Evolutionary conservation across 2,329 filamentous ascomycete genomes (phyloP).

Genomic region (Penicillium sp.): DNA sequence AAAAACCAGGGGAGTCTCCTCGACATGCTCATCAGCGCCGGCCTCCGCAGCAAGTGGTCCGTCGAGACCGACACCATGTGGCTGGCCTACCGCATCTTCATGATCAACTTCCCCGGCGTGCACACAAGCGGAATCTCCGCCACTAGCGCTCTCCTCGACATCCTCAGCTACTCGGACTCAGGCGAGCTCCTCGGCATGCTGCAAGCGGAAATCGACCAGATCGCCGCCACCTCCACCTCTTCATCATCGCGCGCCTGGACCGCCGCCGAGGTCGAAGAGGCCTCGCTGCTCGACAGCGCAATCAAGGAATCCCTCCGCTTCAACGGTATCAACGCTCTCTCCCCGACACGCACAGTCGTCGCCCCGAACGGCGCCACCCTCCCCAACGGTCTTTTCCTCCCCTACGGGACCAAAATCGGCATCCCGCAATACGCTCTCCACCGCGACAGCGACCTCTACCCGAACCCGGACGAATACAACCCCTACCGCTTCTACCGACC

Average conservation of each 20-base stretch:
- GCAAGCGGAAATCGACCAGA: conserved; percentile 14
- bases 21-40: conserved; percentile 19
- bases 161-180: conserved; percentile 12
- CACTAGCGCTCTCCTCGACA: conserved; percentile 21
- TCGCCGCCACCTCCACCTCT: not conserved
- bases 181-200: conserved; percentile 10
- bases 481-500: conserved; percentile 20
- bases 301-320: conserved; percentile 22
- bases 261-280: conserved; percentile 16
- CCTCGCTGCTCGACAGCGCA: conserved; percentile 17
- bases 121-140: conserved; percentile 22
- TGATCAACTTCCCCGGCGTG: conserved; percentile 24
- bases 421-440: conserved; percentile 24
- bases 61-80: conserved; percentile 21
- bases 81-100: conserved; percentile 22
- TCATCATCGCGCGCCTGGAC: conserved; percentile 10
- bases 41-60: conserved; percentile 22
- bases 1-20: conserved; percentile 14
- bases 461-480: conserved; percentile 18
- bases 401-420: conserved; percentile 21
- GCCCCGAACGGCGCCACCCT: conserved; percentile 15
- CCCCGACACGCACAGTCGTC: conserved; percentile 20
- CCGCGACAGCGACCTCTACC: conserved; percentile 21
- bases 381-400: conserved; percentile 17
- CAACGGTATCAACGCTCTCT: conserved; percentile 23